Evolutionary conservation across 441 rosid species (phyloP).

Genomic region (Metrosideros polymorpha): DNA sequence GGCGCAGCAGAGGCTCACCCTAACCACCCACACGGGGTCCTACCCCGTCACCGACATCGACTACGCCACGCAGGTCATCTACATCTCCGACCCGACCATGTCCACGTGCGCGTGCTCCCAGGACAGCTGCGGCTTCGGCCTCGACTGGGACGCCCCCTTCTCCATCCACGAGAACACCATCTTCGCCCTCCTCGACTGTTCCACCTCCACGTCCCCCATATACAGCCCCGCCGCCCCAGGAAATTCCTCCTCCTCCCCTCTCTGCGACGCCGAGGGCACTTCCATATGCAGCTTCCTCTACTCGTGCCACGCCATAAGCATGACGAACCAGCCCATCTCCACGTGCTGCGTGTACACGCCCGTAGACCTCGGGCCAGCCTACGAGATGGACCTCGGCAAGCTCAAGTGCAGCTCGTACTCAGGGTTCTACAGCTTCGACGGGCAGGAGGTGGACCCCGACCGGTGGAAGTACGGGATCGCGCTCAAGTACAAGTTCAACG

Average conservation of each 20-base stretch:
- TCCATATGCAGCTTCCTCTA: constrained; percentile 77
- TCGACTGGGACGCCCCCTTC: constrained; percentile 88
- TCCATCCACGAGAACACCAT: constrained; percentile 64
- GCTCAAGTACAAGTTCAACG: constrained; percentile 71
- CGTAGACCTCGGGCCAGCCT: constrained; percentile 76
- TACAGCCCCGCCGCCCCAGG: constrained; percentile 9
- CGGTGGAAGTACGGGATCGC: constrained; percentile 86
- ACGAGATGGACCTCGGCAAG: constrained; percentile 64
- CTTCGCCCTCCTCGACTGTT: constrained; percentile 79
- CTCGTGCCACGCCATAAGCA: constrained; percentile 65
- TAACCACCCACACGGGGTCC: constrained; percentile 73
- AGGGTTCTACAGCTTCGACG: constrained; percentile 70
- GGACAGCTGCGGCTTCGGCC: constrained; percentile 75
- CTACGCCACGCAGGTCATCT: constrained; percentile 44
- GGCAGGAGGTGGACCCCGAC: constrained; percentile 69
- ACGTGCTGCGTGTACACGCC: constrained; percentile 88
- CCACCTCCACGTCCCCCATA: constrained; percentile 36
- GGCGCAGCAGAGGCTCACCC: constrained; percentile 28
- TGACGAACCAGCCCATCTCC: constrained; percentile 60
- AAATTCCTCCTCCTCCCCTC: constrained; percentile 22
- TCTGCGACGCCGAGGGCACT: constrained; percentile 69
- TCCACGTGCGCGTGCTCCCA: constrained; percentile 80
- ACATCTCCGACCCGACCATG: constrained; percentile 76
- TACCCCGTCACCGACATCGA: constrained; percentile 67
- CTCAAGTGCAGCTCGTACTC: constrained; percentile 61